These are phyloP conservation scores for Boletus tylopilopsis DNA, from an alignment of 768 basidiomycete species.

Conservation along the genomic window DNA sequence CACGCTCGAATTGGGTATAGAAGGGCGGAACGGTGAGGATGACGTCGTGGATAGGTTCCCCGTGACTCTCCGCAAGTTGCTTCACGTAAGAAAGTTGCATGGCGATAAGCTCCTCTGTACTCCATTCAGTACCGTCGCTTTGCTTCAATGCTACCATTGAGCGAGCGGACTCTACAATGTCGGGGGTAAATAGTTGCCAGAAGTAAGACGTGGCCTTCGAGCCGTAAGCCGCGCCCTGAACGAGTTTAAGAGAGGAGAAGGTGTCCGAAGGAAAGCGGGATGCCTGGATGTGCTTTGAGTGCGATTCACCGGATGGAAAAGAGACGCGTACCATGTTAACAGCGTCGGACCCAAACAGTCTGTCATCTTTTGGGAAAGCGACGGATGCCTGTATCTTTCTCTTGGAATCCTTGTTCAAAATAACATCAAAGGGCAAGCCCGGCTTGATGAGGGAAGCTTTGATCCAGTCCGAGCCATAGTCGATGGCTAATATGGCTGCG, in stretches of 20 bases:
- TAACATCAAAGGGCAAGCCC: conserved; percentile 90
- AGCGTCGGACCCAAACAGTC: conserved; percentile 88
- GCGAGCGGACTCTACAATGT: conserved; percentile 52
- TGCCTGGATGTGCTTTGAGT: conserved; percentile 49
- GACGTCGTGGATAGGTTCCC: conserved; percentile 78
- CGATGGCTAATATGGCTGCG: conserved; percentile 88
- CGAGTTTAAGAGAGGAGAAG: conserved; percentile 80
- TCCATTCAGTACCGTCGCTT: conserved; percentile 68
- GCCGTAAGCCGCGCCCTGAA: conserved; percentile 67
- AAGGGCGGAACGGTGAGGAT: conserved; percentile 89
- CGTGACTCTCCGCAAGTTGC: conserved; percentile 73
- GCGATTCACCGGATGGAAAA: background rate
- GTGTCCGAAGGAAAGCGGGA: conserved; percentile 88
- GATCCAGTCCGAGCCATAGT: conserved; percentile 98
- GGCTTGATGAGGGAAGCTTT: conserved; percentile 96
- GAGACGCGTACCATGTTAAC: conserved; percentile 68
- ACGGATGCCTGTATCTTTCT: conserved; percentile 90
- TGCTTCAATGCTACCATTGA: conserved; percentile 57
- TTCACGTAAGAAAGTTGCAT: conserved; percentile 94
- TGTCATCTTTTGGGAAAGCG: conserved; percentile 87
- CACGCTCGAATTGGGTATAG: conserved; percentile 87
- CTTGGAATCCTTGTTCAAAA: conserved; percentile 96
- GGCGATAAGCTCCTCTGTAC: conserved; percentile 84
- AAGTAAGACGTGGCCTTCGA: conserved; percentile 59
- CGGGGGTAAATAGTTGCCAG: conserved; percentile 50